phyloP scores from a whole-genome alignment of 2,329 filamentous ascomycete species.

The Chaetomiaceae sp. region DNA sequence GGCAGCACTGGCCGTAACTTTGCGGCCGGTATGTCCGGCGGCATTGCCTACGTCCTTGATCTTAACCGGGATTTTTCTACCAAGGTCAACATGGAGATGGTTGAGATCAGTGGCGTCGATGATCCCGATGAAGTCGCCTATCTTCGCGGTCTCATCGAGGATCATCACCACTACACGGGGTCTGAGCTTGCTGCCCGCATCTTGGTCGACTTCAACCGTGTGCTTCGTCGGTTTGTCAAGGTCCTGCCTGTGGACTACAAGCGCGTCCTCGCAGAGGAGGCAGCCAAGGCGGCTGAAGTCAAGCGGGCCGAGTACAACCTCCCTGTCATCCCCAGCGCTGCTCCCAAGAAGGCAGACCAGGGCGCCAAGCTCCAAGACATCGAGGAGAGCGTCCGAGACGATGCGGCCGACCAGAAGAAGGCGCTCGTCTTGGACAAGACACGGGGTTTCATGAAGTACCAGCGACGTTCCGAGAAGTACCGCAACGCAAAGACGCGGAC shows the following conservation, averaged over 20 bases:
- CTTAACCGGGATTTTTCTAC: constrained; percentile 82
- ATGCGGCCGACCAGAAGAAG: constrained; percentile 82
- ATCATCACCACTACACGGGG: constrained; percentile 96
- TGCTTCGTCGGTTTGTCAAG: constrained; percentile 86
- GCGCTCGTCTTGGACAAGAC: constrained; percentile 97
- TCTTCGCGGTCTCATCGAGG: constrained; percentile 85
- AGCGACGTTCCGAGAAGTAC: constrained; percentile 89
- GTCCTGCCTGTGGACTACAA: constrained; percentile 95
- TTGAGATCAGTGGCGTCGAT: constrained; percentile 78
- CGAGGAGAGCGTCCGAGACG: constrained; percentile 84
- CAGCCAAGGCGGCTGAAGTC: constrained; percentile 75
- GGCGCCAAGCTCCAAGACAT: constrained; percentile 72
- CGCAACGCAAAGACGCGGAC: constrained; percentile 76
- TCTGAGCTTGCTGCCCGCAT: constrained; percentile 92
- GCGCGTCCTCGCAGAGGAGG: constrained; percentile 81
- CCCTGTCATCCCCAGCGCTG: constrained; percentile 66
- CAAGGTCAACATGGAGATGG: constrained; percentile 98
- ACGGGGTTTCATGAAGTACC: constrained; percentile 95
- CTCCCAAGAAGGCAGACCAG: constrained; percentile 58
- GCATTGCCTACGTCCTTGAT: constrained; percentile 92
- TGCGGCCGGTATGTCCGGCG: constrained; percentile 96
- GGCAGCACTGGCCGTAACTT: constrained; percentile 94
- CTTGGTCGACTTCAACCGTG: constrained; percentile 90
- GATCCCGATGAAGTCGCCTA: constrained; percentile 87
- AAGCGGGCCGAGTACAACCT: constrained; percentile 82